Percentiles rank a stretch among this genome's conserved stretches.
Evolutionary conservation across 2,329 filamentous ascomycete genomes (phyloP).

Genomic region (Fusarium longipes): DNA sequence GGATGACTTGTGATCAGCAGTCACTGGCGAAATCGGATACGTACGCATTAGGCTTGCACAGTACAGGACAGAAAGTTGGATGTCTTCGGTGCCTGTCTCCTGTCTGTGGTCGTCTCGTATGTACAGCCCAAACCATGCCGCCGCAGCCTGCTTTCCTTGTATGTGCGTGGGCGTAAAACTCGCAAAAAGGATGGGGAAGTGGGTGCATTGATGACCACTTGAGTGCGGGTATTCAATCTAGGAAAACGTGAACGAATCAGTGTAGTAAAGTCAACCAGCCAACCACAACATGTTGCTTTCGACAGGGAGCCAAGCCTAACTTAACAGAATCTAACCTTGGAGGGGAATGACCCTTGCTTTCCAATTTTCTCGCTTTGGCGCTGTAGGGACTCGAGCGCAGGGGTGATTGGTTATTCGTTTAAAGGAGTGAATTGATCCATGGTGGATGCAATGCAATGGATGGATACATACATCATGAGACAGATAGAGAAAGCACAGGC

Average conservation of each 20-base stretch:
- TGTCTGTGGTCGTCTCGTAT: slow-evolving; percentile 39
- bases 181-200: slow-evolving; percentile 28
- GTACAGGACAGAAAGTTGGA: slow-evolving; percentile 27
- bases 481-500: slow-evolving; percentile 2
- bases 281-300: slow-evolving; percentile 26
- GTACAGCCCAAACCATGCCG: slow-evolving; percentile 38
- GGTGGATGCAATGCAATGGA: slow-evolving; percentile 10
- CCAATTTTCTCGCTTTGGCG: slow-evolving; percentile 25
- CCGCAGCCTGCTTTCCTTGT: slow-evolving; percentile 43
- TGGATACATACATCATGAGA: slow-evolving; percentile 36
- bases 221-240: slow-evolving; percentile 27
- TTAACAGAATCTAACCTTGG: slow-evolving; percentile 10
- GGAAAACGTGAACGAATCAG: slow-evolving; percentile 33
- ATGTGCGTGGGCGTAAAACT: slow-evolving; percentile 37
- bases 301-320: slow-evolving; percentile 22
- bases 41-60: slow-evolving; percentile 29
- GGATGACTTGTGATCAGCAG: slow-evolving; percentile 37
- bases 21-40: slow-evolving; percentile 37
- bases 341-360: slow-evolving; percentile 32
- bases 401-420: slow-evolving; percentile 17
- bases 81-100: slow-evolving; percentile 34
- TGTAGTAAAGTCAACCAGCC: slow-evolving; percentile 28
- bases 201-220: slow-evolving; percentile 40
- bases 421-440: slow-evolving; percentile 35
- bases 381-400: slow-evolving; percentile 26